Base-by-base conservation (phyloP, 2,329 filamentous ascomycete species). In the Arachnopeziza araneosa region DNA sequence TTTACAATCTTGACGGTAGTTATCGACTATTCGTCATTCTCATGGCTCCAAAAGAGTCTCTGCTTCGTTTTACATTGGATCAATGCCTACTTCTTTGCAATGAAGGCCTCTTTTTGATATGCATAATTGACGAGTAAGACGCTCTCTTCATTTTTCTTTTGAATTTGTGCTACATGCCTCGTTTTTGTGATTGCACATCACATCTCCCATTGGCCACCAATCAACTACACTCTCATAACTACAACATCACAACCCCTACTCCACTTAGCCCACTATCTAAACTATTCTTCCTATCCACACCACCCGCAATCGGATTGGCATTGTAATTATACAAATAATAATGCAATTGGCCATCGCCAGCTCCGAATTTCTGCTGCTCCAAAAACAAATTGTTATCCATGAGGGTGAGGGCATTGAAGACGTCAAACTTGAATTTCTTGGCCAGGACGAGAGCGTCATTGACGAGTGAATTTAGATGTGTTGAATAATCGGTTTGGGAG, bases 321-420 rank as follows among this genome's bases (percentile, higher is more conserved):
- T 91, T 86, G 79, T 97, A 99, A 77, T 99, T 99, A 82, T 96
- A 99, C 32, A 99, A 80, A 75, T 99, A 99, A 77, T 93, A 99
- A 75, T 99, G 92, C 68, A 99, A 80, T 74, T 95, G 91, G 53
- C 95, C 95, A 73, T 99, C 95, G 32, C 95, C 95, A 5, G 89
- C 87, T 52, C 93, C 95, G 70, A 97, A 99, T 75, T 96, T 96
- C 72, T 97, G 91, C 67, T 97, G 83, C 72, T 93, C 88, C 6
- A 99, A 81, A 83, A 99, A 98, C 22, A 98, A 82, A 0, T 86
- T 89, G 74, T 99, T 99, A 75, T 99, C 93, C 76, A 96, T 88
- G 49, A 97, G 81, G 0, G 93, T 96, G 58, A 99, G 82, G 0
- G 92, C 93, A 71, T 99, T 99, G 80, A 98, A 96, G 60, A 99